phyloP scores from a whole-genome alignment of 139 green algal species.

The Pleodorina starrii region DNA sequence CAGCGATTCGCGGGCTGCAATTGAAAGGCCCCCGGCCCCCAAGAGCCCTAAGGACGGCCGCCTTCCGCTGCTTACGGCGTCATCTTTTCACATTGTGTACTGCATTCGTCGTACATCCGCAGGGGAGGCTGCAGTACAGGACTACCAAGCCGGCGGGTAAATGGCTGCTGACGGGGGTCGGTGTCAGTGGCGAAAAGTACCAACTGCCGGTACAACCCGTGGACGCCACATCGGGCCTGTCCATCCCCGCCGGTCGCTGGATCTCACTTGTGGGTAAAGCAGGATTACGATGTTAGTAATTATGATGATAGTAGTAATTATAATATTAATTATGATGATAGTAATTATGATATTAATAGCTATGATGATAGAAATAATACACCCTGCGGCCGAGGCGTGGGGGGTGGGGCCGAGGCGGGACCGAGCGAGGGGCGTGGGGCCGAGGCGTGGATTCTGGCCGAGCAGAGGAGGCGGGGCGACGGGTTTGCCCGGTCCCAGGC shows the following conservation, averaged over 20 bases:
- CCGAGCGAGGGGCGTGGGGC: too few species aligned
- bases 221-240: not conserved
- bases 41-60: too few species aligned
- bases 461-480: too few species aligned
- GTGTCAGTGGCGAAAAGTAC: not conserved
- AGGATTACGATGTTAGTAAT: not conserved
- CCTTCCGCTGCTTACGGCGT: too few species aligned
- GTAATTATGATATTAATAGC: not conserved
- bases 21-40: too few species aligned
- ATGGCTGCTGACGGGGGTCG: not conserved
- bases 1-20: too few species aligned
- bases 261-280: not conserved
- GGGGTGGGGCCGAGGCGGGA: too few species aligned
- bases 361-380: not conserved
- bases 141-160: not conserved
- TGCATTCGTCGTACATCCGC: too few species aligned
- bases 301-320: not conserved
- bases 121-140: conserved; percentile 9
- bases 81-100: too few species aligned
- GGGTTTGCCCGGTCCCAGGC: too few species aligned
- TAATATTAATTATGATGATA: not conserved
- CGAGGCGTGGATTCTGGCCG: too few species aligned
- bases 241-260: not conserved
- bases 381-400: too few species aligned
- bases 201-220: not conserved